These are phyloP conservation scores for Fusarium beomiforme DNA, from an alignment of 2,329 filamentous ascomycete species.

Conservation along the genomic window DNA sequence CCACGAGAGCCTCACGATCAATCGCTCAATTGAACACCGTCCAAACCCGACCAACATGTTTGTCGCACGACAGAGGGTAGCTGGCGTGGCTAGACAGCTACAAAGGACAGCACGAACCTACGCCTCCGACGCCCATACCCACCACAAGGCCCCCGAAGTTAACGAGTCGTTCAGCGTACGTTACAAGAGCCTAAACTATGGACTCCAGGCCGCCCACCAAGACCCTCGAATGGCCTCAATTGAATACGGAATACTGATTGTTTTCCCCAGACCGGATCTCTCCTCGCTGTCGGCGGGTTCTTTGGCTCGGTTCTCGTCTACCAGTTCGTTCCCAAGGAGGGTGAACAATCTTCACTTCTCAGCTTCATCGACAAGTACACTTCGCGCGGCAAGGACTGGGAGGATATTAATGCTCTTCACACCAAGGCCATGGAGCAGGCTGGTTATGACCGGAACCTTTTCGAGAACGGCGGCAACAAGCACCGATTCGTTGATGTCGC, in stretches of 20 bases:
- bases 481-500: slow-evolving; percentile 62
- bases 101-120: slow-evolving; percentile 58
- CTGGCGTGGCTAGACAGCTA: slow-evolving; percentile 50
- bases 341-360: slow-evolving; percentile 59
- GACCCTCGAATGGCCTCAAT: background rate
- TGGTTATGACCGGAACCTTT: slow-evolving; percentile 65
- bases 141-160: slow-evolving; percentile 58
- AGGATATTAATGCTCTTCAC: slow-evolving; percentile 63
- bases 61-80: slow-evolving; percentile 58
- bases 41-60: slow-evolving; percentile 50
- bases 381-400: slow-evolving; percentile 60
- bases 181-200: slow-evolving; percentile 36
- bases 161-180: slow-evolving; percentile 68
- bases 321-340: slow-evolving; percentile 60
- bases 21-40: slow-evolving; percentile 48
- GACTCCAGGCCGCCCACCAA: slow-evolving; percentile 2
- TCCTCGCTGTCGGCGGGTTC: slow-evolving; percentile 56
- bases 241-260: slow-evolving; percentile 21
- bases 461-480: slow-evolving; percentile 56
- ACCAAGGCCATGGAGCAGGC: slow-evolving; percentile 65
- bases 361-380: slow-evolving; percentile 59
- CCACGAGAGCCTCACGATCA: slow-evolving; percentile 41
- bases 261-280: slow-evolving; percentile 58
- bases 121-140: slow-evolving; percentile 63
- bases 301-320: slow-evolving; percentile 58